Conservation (phyloP, 805 yeast species). For the Lachancea nothofagi region DNA sequence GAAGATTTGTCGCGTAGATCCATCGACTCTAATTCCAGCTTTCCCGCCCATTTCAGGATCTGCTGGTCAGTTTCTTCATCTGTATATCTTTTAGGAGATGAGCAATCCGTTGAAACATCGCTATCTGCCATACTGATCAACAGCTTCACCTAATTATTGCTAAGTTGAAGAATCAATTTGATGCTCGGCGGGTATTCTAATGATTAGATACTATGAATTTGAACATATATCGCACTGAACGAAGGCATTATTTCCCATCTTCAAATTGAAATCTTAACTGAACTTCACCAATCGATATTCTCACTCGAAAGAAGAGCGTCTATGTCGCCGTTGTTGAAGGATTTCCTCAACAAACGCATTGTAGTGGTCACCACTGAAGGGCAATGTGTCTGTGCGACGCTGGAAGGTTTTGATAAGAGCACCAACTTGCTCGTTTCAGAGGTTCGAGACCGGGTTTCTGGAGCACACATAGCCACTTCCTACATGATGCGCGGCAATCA, state of each 20-base stretch:
- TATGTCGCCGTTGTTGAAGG: constrained; percentile 33
- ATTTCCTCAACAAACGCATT: constrained; percentile 39
- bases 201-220: background rate
- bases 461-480: constrained; percentile 14
- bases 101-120: constrained; percentile 8
- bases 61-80: constrained; percentile 22
- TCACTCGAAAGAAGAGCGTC: background rate
- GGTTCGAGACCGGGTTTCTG: constrained; percentile 46
- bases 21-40: constrained; percentile 44
- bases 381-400: constrained; percentile 41
- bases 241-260: no score
- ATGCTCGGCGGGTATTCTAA: constrained; percentile 2
- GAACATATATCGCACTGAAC: no score
- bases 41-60: constrained; percentile 45
- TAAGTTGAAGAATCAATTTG: background rate
- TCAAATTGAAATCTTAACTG: no score
- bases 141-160: background rate
- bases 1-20: constrained; percentile 36
- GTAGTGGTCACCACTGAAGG: constrained; percentile 57
- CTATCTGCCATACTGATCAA: constrained; percentile 8
- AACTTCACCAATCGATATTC: background rate
- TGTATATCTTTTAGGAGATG: constrained; percentile 4
- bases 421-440: constrained; percentile 53
- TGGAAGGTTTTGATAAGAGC: constrained; percentile 60
- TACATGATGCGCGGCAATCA: constrained; percentile 31